Conservation (phyloP, 495 filamentous ascomycete species). For the Podospora anserina region DNA sequence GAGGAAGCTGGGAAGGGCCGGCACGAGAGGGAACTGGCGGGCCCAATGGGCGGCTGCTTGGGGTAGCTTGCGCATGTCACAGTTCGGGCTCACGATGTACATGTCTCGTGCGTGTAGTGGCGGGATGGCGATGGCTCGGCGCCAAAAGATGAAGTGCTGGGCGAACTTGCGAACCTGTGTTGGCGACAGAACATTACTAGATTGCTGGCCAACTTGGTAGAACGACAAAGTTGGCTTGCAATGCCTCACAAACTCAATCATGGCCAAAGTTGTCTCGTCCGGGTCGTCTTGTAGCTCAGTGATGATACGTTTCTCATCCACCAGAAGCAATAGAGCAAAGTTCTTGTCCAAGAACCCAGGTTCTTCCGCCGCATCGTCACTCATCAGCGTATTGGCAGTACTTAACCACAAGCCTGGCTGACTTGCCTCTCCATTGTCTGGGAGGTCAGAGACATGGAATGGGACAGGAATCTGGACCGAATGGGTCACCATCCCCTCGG, state of each 20-base stretch:
- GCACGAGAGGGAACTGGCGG: slow-evolving; percentile 72
- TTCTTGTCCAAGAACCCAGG: slow-evolving; percentile 70
- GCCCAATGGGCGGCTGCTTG: slow-evolving; percentile 71
- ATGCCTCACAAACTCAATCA: slow-evolving; percentile 79
- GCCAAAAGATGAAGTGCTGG: slow-evolving; percentile 91
- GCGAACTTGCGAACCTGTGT: slow-evolving; percentile 79
- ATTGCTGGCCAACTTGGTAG: slow-evolving; percentile 66
- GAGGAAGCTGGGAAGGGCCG: slow-evolving; percentile 79
- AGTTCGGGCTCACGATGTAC: slow-evolving; percentile 93
- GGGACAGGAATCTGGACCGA: slow-evolving; percentile 84
- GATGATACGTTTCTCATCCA: slow-evolving; percentile 78
- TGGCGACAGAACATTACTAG: slow-evolving; percentile 65
- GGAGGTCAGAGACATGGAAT: slow-evolving; percentile 69
- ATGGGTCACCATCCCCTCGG: slow-evolving; percentile 53
- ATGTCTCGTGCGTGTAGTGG: slow-evolving; percentile 85
- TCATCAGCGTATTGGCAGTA: slow-evolving; percentile 71
- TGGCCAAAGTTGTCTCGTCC: slow-evolving; percentile 64
- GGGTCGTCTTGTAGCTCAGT: slow-evolving; percentile 77
- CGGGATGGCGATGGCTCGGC: slow-evolving; percentile 85
- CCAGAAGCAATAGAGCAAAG: slow-evolving; percentile 79
- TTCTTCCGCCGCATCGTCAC: slow-evolving; percentile 60
- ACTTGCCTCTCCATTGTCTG: slow-evolving; percentile 60
- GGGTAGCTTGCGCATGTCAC: slow-evolving; percentile 70
- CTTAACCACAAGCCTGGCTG: slow-evolving; percentile 79
- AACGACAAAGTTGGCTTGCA: slow-evolving; percentile 85